These are phyloP conservation scores for Leccinum arenicola DNA, from an alignment of 768 basidiomycete genomes.

Conservation along the genomic window DNA sequence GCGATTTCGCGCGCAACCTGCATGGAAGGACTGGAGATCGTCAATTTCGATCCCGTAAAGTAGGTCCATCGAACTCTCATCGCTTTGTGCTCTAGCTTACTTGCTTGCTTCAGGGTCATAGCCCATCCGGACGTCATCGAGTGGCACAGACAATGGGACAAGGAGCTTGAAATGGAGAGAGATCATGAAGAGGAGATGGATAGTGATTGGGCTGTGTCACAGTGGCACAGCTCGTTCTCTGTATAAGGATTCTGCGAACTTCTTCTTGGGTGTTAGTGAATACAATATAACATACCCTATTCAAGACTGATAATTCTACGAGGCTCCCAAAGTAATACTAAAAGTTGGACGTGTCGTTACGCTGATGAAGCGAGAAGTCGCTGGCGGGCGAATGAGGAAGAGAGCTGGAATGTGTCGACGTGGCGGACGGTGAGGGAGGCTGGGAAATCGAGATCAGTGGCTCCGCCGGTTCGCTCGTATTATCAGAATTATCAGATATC, in stretches of 20 bases:
- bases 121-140: conserved; percentile 35
- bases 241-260: conserved; percentile 5
- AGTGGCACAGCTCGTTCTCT: conserved; percentile 29
- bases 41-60: conserved; percentile 35
- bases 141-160: conserved; percentile 31
- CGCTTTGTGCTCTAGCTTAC: background rate
- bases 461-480: conserved; percentile 5
- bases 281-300: conserved; percentile 3
- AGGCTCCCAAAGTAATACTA: conserved; percentile 5
- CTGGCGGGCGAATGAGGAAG: conserved; percentile 11
- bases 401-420: conserved; percentile 13
- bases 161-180: conserved; percentile 8
- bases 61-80: conserved; percentile 9
- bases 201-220: conserved; percentile 30
- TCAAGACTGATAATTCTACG: conserved; percentile 6
- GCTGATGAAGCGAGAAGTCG: conserved; percentile 10
- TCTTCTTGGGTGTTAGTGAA: background rate
- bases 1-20: conserved; percentile 40
- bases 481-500: conserved; percentile 8
- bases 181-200: conserved; percentile 35
- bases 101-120: conserved; percentile 27
- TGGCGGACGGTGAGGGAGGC: conserved; percentile 18
- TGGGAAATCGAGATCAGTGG: conserved; percentile 12
- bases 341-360: conserved; percentile 12
- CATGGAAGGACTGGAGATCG: conserved; percentile 39